Evolutionary conservation across 345 rosid genomes (phyloP).

Genomic region (Litchi chinensis): DNA sequence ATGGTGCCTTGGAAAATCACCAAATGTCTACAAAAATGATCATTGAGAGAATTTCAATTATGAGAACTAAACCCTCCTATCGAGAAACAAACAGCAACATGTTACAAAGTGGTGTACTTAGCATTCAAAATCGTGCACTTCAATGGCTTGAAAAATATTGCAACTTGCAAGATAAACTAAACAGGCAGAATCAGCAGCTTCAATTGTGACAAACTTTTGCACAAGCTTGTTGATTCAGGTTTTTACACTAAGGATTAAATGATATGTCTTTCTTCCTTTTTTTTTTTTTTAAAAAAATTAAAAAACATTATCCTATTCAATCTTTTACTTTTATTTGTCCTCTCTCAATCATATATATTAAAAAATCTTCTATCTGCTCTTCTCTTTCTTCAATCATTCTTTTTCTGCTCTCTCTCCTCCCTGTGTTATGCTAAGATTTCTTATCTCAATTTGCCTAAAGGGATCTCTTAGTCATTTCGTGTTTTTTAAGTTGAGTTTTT

Average conservation of each 20-base stretch:
- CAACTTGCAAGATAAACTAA: neutral
- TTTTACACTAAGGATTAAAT: neutral
- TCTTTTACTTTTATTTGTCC: neutral
- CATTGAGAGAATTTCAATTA: neutral
- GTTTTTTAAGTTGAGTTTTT: too few relatives aligned
- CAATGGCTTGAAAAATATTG: neutral
- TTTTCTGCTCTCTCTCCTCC: neutral
- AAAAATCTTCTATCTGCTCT: neutral
- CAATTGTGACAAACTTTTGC: neutral
- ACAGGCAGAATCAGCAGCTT: neutral
- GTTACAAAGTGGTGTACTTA: too few relatives aligned
- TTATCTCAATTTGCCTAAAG: neutral
- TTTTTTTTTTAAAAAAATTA: too few relatives aligned
- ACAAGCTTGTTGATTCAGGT: neutral
- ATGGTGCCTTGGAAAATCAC: constrained; percentile 29
- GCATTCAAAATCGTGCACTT: neutral
- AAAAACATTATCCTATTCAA: neutral
- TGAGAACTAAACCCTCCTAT: neutral
- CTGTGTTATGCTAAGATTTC: neutral
- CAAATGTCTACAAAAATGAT: constrained; percentile 34
- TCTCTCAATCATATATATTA: neutral
- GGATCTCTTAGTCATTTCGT: neutral
- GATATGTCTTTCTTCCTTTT: neutral
- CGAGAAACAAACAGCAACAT: neutral
- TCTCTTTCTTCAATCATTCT: neutral